A percentile compares a stretch with the other conserved stretches of the same genome.
These are phyloP conservation scores for Trametes cubensis DNA, from an alignment of 768 basidiomycete species.

Conservation along the genomic window DNA sequence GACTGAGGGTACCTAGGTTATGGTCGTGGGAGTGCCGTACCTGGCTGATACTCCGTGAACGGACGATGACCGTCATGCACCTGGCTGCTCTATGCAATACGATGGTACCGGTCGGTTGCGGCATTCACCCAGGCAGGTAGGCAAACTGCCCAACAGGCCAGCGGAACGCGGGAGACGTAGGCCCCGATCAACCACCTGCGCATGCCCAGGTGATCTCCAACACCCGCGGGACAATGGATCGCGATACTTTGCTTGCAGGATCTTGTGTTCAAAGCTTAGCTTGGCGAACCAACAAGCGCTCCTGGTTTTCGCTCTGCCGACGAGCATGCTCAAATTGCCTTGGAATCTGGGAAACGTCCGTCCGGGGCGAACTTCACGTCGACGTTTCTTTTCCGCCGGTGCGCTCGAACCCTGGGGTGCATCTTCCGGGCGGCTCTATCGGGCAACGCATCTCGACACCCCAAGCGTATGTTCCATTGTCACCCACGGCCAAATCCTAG, in stretches of 20 bases:
- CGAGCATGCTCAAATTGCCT: background rate
- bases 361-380: background rate
- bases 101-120: no score
- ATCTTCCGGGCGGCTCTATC: background rate
- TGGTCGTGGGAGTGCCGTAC: no score
- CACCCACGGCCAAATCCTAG: background rate
- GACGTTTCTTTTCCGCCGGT: background rate
- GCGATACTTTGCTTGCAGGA: background rate
- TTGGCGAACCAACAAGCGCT: background rate
- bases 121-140: no score
- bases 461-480: background rate
- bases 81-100: no score
- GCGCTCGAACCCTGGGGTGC: background rate
- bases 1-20: no score
- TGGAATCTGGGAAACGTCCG: background rate
- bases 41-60: no score
- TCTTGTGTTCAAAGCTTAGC: background rate
- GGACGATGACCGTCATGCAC: no score
- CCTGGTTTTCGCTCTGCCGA: background rate
- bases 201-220: slow-evolving; percentile 1
- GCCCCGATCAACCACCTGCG: background rate
- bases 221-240: background rate
- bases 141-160: background rate
- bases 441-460: background rate
- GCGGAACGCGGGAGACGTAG: background rate